Evolutionary conservation across 495 filamentous ascomycete species (phyloP), one percentile per base, ranked within the genome.

Genomic region (Penicillium soppii): DNA sequence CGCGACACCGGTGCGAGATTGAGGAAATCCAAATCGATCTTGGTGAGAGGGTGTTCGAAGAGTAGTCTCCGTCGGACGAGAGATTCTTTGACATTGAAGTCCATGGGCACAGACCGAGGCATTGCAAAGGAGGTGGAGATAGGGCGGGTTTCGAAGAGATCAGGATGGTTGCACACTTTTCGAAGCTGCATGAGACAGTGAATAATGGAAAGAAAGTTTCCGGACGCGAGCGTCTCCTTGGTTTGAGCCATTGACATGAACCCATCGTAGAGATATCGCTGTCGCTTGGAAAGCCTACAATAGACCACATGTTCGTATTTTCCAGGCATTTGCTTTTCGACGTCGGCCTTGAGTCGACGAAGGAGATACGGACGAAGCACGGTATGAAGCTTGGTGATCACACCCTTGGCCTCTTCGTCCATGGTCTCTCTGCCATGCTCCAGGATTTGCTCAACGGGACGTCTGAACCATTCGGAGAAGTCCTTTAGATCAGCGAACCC

Each of bases 241-340:
- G 95, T 97, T 53, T 95, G 87, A 2, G 91, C 86, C 54, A 91
- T 86, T n/a, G 90, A 90, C 76, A 99, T 87, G 67, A 97, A 99
- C 4, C 91, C 92, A 69, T 99, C 92, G 64, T 99, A 99, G 15
- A 99, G 70, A 66, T 92, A 92, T 30, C 95, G 82, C 61, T 99
- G 95, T 19, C 95, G 84, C 64, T 96, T 96, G 10, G 91, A 96
- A 2, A 99, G 78, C 30, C 91, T 84, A 67, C 95, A 99, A 59
- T 92, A 92, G 43, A 97, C 87, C 25, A 99, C 90, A 64, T 95
- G 91, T 63, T 99, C 95, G 59, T 95, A 96, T 63, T 99, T 99
- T 23, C 82, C 91, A 0, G 95, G 95, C 91, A 99, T 96, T 62
- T 97, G 92, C 70, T 99, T 97, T 75, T 99, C 95, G 19, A 99